Percentiles rank a stretch among this genome's conserved stretches.
phyloP scores from a whole-genome alignment of 257 asterid species.

The Solanum appendiculatum region DNA sequence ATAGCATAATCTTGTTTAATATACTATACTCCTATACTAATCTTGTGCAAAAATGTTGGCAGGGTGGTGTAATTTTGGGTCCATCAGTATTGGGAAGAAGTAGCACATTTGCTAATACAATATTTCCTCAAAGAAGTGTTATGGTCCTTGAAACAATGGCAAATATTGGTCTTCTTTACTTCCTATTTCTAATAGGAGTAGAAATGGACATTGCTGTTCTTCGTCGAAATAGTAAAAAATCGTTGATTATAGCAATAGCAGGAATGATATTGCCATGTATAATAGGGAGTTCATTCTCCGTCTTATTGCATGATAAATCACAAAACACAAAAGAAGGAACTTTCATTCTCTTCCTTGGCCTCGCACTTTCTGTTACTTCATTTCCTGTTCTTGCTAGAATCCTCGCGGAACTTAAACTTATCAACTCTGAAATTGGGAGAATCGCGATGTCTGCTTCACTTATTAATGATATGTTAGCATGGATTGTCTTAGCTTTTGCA shows the following conservation, averaged over 20 bases:
- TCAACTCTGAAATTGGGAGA: slow-evolving; percentile 74
- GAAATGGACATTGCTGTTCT: slow-evolving; percentile 91
- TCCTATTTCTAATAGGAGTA: slow-evolving; percentile 81
- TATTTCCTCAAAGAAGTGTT: slow-evolving; percentile 85
- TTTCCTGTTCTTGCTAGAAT: slow-evolving; percentile 90
- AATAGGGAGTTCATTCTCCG: slow-evolving; percentile 61
- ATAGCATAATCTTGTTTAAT: background rate
- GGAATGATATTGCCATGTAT: slow-evolving; percentile 82
- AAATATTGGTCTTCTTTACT: slow-evolving; percentile 82
- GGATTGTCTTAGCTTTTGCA: slow-evolving; percentile 76
- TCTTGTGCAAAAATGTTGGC: background rate
- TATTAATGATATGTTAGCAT: slow-evolving; percentile 86
- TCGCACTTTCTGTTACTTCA: slow-evolving; percentile 77
- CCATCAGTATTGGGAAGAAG: slow-evolving; percentile 78
- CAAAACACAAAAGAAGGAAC: slow-evolving; percentile 52
- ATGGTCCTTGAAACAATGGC: slow-evolving; percentile 99
- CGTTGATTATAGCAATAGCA: slow-evolving; percentile 45
- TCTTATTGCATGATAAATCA: slow-evolving; percentile 29
- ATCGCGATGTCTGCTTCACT: slow-evolving; percentile 87
- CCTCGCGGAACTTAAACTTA: slow-evolving; percentile 85
- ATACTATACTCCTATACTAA: background rate
- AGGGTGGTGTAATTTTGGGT: slow-evolving; percentile 91
- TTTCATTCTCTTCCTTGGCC: slow-evolving; percentile 84
- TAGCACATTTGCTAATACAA: slow-evolving; percentile 27
- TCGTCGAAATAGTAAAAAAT: slow-evolving; percentile 53